Evolutionary conservation across 164 flowering plant species (phyloP).

Genomic region (Malania oleifera): DNA sequence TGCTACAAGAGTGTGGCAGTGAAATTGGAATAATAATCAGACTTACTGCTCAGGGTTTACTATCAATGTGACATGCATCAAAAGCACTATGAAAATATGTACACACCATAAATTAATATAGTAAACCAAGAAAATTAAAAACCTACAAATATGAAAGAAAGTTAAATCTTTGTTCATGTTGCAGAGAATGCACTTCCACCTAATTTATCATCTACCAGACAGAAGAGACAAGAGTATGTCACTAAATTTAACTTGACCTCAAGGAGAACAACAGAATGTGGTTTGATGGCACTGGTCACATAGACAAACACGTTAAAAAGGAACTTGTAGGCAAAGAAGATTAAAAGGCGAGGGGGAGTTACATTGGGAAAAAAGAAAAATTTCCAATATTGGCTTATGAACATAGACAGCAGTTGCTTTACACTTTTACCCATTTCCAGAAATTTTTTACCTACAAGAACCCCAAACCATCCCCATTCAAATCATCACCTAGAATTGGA

Average conservation of each 20-base stretch:
- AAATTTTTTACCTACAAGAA: constrained; percentile 30
- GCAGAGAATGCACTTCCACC: not conserved
- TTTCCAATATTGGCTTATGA: constrained; percentile 11
- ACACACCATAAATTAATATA: too few species aligned
- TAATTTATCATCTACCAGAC: not conserved
- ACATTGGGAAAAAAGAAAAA: not conserved
- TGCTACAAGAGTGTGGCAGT: too few species aligned
- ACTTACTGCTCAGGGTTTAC: too few species aligned
- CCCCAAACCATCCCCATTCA: constrained; percentile 52
- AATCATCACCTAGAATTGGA: constrained; percentile 47
- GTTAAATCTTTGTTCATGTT: not conserved
- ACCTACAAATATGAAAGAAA: not conserved
- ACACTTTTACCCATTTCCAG: constrained; percentile 4
- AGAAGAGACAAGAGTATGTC: not conserved
- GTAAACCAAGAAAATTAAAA: not conserved
- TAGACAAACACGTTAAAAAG: too few species aligned
- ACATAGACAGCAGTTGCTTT: constrained; percentile 13
- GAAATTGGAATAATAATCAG: too few species aligned
- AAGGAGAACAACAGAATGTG: not conserved
- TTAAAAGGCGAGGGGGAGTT: not conserved
- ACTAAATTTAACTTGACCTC: not conserved
- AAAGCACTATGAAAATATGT: too few species aligned
- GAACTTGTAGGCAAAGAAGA: not conserved
- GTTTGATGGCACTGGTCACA: constrained; percentile 1
- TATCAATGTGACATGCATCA: too few species aligned